Evolutionary conservation across 441 rosid species (phyloP), one percentile per base, ranked within the genome.

Genomic region (Viola pubescens): DNA sequence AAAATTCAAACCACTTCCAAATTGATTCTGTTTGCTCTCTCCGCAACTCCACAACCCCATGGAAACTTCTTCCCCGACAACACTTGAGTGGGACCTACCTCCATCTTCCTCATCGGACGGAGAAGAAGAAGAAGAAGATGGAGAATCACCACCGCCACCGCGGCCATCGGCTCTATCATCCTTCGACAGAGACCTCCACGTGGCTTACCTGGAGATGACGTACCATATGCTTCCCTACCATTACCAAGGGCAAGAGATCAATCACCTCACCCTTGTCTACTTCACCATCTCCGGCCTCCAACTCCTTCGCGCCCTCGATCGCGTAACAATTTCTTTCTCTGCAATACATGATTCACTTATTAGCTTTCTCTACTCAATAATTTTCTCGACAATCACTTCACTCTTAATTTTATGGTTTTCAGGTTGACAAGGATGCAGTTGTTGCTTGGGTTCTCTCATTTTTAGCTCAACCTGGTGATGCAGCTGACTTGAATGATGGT

Each of bases 201-300:
- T 82, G 64, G 41, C 73, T 48, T 94, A 48, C 77, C 58, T 88
- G 60, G 61, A 74, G 82, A 86, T 86, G 98, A 83, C 89, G 97
- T 88, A 86, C 74, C 74, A 79, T 66, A 42, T 86, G 80, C 64
- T 94, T 56, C 95, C 97, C 0, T 11, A 63, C 50, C 69, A 82
- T 50, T 84, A 83, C 52, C 95, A 94, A 74, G 66, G 84, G 0
- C 98, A 89, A 74, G 98, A 94, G 88, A 83, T 85, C 86, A 88
- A 85, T 70, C 97, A 75, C 54, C 81, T 94, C 60, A 90, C 96
- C 5, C 91, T 94, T 49, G 91, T 95, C 53, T 82, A 84, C 73
- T 90, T 94, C 73, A 80, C 71, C 52, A 77, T 94, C 81, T 94
- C 95, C 26, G 92, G 94, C 46, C 96, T 94, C 67, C 84, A 79